Evolutionary conservation across 2,329 filamentous ascomycete species (phyloP).

Genomic region (Xylariaceae sp.): DNA sequence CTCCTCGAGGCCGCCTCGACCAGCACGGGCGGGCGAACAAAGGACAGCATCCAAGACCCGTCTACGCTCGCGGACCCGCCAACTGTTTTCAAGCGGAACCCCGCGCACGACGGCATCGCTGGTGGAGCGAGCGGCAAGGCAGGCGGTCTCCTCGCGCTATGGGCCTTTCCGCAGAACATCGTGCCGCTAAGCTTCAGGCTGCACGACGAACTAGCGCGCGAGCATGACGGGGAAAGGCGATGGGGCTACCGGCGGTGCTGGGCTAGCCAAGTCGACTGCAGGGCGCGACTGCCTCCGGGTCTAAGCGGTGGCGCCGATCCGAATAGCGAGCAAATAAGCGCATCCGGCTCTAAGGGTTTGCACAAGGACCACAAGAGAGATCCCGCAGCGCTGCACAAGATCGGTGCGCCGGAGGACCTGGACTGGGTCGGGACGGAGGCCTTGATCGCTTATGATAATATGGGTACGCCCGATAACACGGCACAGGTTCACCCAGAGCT

Average conservation of each 20-base stretch:
- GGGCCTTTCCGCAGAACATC: conserved; percentile 67
- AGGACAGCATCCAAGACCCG: conserved; percentile 31
- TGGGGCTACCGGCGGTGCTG: conserved; percentile 62
- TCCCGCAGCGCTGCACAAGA: conserved; percentile 21
- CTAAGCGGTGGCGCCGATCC: conserved; percentile 1
- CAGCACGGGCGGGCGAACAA: conserved; percentile 31
- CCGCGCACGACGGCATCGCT: conserved; percentile 49
- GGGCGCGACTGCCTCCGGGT: conserved; percentile 27
- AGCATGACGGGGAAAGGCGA: conserved; percentile 58
- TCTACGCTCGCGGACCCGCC: conserved; percentile 28
- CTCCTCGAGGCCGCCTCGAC: conserved; percentile 62
- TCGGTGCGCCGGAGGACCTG: conserved; percentile 49
- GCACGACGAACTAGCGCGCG: conserved; percentile 62
- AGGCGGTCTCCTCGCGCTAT: conserved; percentile 65
- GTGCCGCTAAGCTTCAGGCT: conserved; percentile 66
- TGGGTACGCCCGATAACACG: conserved; percentile 52
- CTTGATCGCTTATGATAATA: conserved; percentile 36
- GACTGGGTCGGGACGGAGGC: conserved; percentile 60
- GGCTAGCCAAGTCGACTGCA: conserved; percentile 31
- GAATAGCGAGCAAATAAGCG: conserved; percentile 4
- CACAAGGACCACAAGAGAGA: conserved; percentile 31
- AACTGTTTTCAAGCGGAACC: conserved; percentile 25
- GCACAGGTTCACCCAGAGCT: conserved; percentile 74
- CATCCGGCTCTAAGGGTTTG: conserved; percentile 22
- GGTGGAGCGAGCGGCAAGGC: conserved; percentile 74